Percentiles rank a stretch among this genome's conserved stretches.
Conservation (phyloP, 2,329 filamentous ascomycete genomes). For the Decorospora gaudefroyi region DNA sequence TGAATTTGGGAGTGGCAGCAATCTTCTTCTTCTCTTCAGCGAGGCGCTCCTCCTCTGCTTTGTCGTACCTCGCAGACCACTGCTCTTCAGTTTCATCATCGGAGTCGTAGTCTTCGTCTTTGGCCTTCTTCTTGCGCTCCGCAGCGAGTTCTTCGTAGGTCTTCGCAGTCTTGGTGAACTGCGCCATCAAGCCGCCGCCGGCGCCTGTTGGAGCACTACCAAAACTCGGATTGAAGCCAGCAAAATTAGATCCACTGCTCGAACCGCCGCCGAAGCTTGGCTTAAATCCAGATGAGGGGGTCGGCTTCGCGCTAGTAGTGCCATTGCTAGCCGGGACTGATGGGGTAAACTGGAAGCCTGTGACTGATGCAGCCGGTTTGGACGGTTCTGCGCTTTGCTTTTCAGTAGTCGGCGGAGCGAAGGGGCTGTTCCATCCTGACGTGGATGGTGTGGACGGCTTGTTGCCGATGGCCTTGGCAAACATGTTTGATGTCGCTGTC, state of each 20-base stretch:
- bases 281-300: slow-evolving; percentile 12
- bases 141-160: slow-evolving; percentile 39
- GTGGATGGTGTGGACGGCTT: slow-evolving; percentile 21
- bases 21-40: slow-evolving; percentile 34
- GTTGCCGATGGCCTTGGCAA: slow-evolving; percentile 30
- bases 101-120: slow-evolving; percentile 44
- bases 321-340: slow-evolving; percentile 16
- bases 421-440: slow-evolving; percentile 19
- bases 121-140: slow-evolving; percentile 45
- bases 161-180: slow-evolving; percentile 41
- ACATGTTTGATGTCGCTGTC: slow-evolving; percentile 31
- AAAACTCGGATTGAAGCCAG: slow-evolving; percentile 21
- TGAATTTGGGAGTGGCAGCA: slow-evolving; percentile 29
- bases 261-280: slow-evolving; percentile 22
- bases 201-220: slow-evolving; percentile 14
- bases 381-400: slow-evolving; percentile 10
- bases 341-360: slow-evolving; percentile 25
- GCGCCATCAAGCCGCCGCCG: slow-evolving; percentile 28
- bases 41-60: slow-evolving; percentile 36
- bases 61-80: slow-evolving; percentile 41
- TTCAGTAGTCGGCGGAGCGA: slow-evolving; percentile 15
- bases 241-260: not conserved
- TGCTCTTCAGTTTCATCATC: slow-evolving; percentile 45
- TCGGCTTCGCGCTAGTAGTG: not conserved
- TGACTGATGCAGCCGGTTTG: slow-evolving; percentile 13